Evolutionary conservation across 2,329 filamentous ascomycete species (phyloP).

Genomic region (Trichophyton verrucosum): DNA sequence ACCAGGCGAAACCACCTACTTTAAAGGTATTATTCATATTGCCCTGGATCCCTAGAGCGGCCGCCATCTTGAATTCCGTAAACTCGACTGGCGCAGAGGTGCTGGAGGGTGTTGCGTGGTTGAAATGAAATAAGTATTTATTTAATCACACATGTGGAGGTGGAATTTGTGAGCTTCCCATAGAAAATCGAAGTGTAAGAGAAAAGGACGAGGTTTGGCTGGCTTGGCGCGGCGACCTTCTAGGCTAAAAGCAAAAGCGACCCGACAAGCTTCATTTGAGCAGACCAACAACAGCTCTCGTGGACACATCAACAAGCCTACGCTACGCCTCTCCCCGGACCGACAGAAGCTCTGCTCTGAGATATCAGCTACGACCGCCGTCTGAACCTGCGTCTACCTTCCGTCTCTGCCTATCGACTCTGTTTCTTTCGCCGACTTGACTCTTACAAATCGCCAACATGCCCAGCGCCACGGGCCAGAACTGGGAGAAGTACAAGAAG

Average conservation of each 20-base stretch:
- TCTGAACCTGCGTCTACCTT: not conserved
- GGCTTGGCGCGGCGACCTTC: constrained; percentile 9
- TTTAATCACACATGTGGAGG: not conserved
- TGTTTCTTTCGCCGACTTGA: not conserved
- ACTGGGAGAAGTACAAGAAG: constrained; percentile 99
- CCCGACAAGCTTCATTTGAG: not conserved
- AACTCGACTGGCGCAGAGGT: not conserved
- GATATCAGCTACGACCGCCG: not conserved
- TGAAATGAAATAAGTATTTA: not conserved
- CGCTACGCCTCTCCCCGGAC: not conserved
- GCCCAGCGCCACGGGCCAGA: constrained; percentile 86
- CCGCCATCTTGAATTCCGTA: constrained; percentile 35
- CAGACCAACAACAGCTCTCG: constrained; percentile 4
- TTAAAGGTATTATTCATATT: constrained; percentile 54
- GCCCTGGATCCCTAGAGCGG: constrained; percentile 33
- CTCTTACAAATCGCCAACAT: constrained; percentile 38
- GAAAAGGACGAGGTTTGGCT: not conserved
- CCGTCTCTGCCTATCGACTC: not conserved
- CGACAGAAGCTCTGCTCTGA: not conserved
- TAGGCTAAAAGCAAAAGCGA: not conserved
- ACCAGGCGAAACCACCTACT: constrained; percentile 28
- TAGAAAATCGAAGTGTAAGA: not conserved
- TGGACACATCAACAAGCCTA: not conserved
- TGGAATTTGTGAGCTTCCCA: constrained; percentile 5
- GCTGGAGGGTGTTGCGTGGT: not conserved